Conservation (phyloP, 2,329 filamentous ascomycete genomes). For the Zopfia rhizophila region DNA sequence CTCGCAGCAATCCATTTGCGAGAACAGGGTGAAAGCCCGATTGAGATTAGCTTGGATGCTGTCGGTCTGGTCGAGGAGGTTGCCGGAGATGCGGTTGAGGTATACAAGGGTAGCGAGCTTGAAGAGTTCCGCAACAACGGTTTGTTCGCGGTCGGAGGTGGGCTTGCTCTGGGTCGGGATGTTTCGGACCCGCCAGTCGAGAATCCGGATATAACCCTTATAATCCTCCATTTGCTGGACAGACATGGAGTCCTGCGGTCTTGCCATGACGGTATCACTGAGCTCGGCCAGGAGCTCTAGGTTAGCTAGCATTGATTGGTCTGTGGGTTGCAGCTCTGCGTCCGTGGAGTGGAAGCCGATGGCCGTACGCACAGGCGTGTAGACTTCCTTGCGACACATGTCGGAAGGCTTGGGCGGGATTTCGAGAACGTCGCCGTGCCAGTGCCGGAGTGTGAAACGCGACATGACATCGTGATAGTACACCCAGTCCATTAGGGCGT, state of each 20-base stretch:
- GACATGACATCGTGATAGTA: constrained; percentile 30
- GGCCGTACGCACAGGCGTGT: not conserved
- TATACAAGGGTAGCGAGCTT: constrained; percentile 26
- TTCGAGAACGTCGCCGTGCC: constrained; percentile 9
- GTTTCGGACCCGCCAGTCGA: constrained; percentile 25
- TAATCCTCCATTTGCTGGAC: constrained; percentile 13
- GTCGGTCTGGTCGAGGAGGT: constrained; percentile 15
- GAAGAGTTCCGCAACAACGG: constrained; percentile 16
- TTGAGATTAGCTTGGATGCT: constrained; percentile 15
- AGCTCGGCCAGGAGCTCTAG: constrained; percentile 20
- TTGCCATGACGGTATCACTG: constrained; percentile 15
- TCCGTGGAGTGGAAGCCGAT: not conserved
- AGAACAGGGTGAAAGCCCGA: constrained; percentile 21
- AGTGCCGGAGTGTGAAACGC: constrained; percentile 24
- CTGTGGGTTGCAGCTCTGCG: constrained; percentile 1
- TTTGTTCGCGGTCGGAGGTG: not conserved
- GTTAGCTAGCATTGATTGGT: constrained; percentile 2
- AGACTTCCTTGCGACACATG: no score
- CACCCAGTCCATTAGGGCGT: constrained; percentile 28
- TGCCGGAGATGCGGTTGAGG: constrained; percentile 21
- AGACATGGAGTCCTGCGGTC: constrained; percentile 5
- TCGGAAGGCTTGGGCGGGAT: constrained; percentile 1
- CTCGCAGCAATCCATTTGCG: constrained; percentile 30
- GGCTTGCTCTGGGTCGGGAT: constrained; percentile 3
- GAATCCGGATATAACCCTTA: constrained; percentile 13